Evolutionary conservation across 768 basidiomycete genomes (phyloP).

Genomic region (Pisolithus tinctorius): DNA sequence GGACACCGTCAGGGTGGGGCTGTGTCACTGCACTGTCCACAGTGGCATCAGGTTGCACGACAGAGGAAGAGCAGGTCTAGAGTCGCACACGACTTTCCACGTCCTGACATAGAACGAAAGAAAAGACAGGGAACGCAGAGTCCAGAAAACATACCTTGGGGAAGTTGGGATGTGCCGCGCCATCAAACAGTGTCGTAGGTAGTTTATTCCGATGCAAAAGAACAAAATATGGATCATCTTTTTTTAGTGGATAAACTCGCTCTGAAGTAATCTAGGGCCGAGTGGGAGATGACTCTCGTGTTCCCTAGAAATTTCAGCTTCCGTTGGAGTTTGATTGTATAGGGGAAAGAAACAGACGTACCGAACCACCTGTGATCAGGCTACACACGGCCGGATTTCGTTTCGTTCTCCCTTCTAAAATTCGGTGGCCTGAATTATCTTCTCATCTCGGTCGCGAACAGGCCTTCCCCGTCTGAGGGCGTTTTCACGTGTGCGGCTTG

Average conservation of each 20-base stretch:
- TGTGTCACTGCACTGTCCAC: too few species aligned
- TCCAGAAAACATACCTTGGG: conserved; percentile 52
- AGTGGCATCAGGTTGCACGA: too few species aligned
- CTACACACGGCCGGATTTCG: conserved; percentile 84
- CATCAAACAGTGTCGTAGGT: conserved; percentile 92
- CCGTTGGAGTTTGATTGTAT: conserved; percentile 5
- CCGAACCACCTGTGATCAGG: conserved; percentile 98
- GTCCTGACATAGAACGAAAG: too few species aligned
- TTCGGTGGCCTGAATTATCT: conserved; percentile 86
- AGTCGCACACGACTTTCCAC: too few species aligned
- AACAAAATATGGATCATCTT: conserved; percentile 94
- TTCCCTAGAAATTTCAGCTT: conserved; percentile 55
- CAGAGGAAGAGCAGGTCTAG: too few species aligned
- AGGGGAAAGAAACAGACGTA: conserved; percentile 32
- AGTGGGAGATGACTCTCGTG: conserved; percentile 97
- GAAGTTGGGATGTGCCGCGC: conserved; percentile 71
- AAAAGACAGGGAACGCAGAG: not conserved
- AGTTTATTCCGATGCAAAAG: conserved; percentile 91
- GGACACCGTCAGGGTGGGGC: too few species aligned
- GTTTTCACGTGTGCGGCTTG: conserved; percentile 79
- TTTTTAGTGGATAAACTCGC: conserved; percentile 74
- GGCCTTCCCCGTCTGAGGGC: too few species aligned
- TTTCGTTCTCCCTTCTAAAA: conserved; percentile 94
- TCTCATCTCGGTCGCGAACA: conserved; percentile 83
- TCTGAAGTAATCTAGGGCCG: conserved; percentile 92